A percentile compares a stretch with the other conserved stretches of the same genome.
Evolutionary conservation across 176 grass and related monocot species (phyloP).

Genomic region (Eragrostis curvula): DNA sequence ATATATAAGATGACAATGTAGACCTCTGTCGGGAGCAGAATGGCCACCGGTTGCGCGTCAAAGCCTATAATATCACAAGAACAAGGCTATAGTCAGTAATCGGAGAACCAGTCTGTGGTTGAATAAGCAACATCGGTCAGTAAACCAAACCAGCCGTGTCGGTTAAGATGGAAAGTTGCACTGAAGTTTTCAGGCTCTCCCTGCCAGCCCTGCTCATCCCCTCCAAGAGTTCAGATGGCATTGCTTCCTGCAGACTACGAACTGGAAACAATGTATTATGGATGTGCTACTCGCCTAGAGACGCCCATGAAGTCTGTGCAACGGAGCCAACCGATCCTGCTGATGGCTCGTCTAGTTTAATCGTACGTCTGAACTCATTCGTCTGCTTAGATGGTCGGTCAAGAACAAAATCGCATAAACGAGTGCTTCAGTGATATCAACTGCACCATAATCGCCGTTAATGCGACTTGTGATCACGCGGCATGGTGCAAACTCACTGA

Average conservation of each 20-base stretch:
- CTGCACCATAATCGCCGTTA: too few relatives aligned
- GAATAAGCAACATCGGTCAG: too few relatives aligned
- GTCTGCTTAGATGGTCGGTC: conserved; percentile 43
- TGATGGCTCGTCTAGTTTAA: conserved; percentile 46
- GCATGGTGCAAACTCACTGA: too few relatives aligned
- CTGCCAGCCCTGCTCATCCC: too few relatives aligned
- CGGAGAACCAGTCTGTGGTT: not conserved
- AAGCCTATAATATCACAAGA: conserved; percentile 50
- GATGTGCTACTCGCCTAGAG: conserved; percentile 55
- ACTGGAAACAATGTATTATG: too few relatives aligned
- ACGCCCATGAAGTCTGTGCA: conserved; percentile 63
- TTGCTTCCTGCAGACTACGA: too few relatives aligned
- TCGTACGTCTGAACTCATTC: conserved; percentile 66
- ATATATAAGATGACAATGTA: too few relatives aligned
- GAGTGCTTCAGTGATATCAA: too few relatives aligned
- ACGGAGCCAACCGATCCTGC: conserved; percentile 35
- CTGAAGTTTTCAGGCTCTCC: not conserved
- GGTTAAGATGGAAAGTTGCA: not conserved
- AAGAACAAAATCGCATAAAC: not conserved
- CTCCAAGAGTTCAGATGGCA: too few relatives aligned
- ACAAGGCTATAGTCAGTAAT: too few relatives aligned
- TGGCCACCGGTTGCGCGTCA: conserved; percentile 48
- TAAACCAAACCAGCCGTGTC: not conserved
- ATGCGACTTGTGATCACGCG: too few relatives aligned
- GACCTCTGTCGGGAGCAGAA: conserved; percentile 17